Conservation (phyloP, 768 basidiomycete genomes). For the Xanthoconium stramineum region DNA sequence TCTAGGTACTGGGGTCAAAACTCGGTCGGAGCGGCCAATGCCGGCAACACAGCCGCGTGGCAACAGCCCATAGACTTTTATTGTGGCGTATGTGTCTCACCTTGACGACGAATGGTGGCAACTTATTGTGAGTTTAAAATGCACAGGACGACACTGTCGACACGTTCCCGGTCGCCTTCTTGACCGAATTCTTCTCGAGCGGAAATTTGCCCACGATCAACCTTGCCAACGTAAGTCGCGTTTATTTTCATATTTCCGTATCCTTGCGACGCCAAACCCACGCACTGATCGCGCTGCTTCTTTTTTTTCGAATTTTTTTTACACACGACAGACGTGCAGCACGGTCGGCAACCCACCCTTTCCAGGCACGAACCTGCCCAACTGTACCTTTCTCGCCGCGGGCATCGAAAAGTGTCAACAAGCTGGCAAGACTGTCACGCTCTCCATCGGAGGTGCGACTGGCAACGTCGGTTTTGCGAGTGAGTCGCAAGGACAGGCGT, state of each 20-base stretch:
- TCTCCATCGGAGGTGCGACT: slow-evolving; percentile 60
- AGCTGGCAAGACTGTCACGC: slow-evolving; percentile 58
- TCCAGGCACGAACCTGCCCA: slow-evolving; percentile 56
- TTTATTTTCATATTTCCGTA: neutral
- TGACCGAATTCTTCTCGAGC: slow-evolving; percentile 56
- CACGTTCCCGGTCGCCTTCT: slow-evolving; percentile 58
- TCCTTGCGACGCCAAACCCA: neutral
- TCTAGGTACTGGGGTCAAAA: slow-evolving; percentile 37
- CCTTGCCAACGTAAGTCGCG: slow-evolving; percentile 49
- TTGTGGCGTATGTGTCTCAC: slow-evolving; percentile 21
- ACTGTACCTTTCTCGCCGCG: slow-evolving; percentile 57
- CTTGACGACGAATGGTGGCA: neutral
- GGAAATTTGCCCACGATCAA: slow-evolving; percentile 59
- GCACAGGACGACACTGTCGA: slow-evolving; percentile 54
- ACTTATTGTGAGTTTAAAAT: neutral
- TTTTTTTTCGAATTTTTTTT: neutral
- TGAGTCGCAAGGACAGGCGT: slow-evolving; percentile 53
- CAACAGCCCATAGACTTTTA: slow-evolving; percentile 34
- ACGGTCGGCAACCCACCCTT: slow-evolving; percentile 53
- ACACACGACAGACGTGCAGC: slow-evolving; percentile 54
- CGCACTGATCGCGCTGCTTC: neutral
- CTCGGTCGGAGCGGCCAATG: slow-evolving; percentile 31
- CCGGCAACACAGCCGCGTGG: slow-evolving; percentile 20
- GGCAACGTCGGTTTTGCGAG: slow-evolving; percentile 60
- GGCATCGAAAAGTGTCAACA: slow-evolving; percentile 65